Percentiles rank a stretch among this genome's conserved stretches.
These are phyloP conservation scores for Erysimum cheiranthoides DNA, from an alignment of 345 rosid genomes.

Conservation along the genomic window DNA sequence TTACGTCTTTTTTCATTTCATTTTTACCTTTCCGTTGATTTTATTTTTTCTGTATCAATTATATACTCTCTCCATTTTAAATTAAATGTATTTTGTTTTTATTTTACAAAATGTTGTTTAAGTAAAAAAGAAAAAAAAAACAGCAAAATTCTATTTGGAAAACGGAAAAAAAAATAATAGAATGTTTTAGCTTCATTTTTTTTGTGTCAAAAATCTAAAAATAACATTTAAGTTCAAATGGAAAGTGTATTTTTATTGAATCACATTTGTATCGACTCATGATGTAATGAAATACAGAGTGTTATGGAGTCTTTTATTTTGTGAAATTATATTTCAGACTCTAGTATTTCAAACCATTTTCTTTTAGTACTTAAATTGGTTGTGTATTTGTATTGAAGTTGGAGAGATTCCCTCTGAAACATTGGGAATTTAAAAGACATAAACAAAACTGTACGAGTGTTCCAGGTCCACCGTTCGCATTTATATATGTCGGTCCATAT, in stretches of 20 bases:
- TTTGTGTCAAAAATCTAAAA: neutral
- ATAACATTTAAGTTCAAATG: neutral
- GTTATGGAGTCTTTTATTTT: neutral
- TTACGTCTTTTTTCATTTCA: neutral
- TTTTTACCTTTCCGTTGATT: conserved; percentile 5
- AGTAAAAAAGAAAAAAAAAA: neutral
- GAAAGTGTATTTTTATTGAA: neutral
- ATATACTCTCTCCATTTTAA: neutral
- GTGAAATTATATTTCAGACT: neutral
- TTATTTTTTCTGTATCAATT: neutral
- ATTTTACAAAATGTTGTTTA: neutral
- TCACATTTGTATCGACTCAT: conserved; percentile 1
- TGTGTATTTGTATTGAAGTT: conserved; percentile 32
- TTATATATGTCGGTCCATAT: conserved; percentile 39
- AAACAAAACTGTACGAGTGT: conserved; percentile 46
- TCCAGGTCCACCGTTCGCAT: conserved; percentile 43
- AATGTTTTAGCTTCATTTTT: neutral
- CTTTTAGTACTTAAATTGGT: neutral
- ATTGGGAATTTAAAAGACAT: conserved; percentile 48
- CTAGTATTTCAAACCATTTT: neutral
- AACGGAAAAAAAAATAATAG: neutral
- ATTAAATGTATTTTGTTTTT: conserved; percentile 3
- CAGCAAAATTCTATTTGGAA: neutral
- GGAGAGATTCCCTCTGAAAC: conserved; percentile 48
- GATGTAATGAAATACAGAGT: conserved; percentile 16